phyloP scores from a whole-genome alignment of 805 yeast species.

The Kazachstania psychrophila region DNA sequence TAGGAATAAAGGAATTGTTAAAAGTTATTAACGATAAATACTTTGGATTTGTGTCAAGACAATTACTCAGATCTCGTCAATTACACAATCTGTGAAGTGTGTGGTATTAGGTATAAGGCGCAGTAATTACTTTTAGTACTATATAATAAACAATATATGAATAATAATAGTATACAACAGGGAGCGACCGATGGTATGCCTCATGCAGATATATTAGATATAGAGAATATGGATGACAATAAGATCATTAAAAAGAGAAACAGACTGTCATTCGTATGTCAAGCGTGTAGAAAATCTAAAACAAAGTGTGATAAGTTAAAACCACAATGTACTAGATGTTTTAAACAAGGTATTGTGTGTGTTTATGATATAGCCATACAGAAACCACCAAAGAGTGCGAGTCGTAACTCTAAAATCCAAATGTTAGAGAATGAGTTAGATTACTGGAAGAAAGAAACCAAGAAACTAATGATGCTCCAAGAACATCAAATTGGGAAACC shows the following conservation, averaged over 20 bases:
- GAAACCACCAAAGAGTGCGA: conserved; percentile 25
- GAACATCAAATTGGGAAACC: not conserved
- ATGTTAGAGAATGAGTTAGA: conserved; percentile 26
- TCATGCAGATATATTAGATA: too few relatives aligned
- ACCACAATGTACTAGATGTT: conserved; percentile 27
- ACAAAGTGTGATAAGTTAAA: conserved; percentile 29
- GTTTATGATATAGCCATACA: conserved; percentile 28
- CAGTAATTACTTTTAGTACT: too few relatives aligned
- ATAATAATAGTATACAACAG: too few relatives aligned
- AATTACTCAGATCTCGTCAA: too few relatives aligned
- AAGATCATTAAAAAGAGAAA: conserved; percentile 16
- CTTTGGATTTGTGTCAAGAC: too few relatives aligned
- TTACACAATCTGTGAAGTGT: too few relatives aligned
- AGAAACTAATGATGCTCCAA: conserved; percentile 7
- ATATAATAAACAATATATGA: too few relatives aligned
- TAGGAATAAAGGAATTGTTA: too few relatives aligned
- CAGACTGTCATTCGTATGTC: conserved; percentile 29
- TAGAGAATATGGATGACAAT: too few relatives aligned
- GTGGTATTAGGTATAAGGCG: too few relatives aligned
- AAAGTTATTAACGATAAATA: too few relatives aligned
- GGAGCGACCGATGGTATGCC: too few relatives aligned
- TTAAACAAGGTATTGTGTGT: conserved; percentile 20
- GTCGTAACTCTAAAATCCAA: conserved; percentile 26
- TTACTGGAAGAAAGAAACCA: conserved; percentile 26
- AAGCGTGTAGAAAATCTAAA: conserved; percentile 27